Evolutionary conservation across 345 rosid genomes (phyloP).

Genomic region (Eucalyptus erythrocorys): DNA sequence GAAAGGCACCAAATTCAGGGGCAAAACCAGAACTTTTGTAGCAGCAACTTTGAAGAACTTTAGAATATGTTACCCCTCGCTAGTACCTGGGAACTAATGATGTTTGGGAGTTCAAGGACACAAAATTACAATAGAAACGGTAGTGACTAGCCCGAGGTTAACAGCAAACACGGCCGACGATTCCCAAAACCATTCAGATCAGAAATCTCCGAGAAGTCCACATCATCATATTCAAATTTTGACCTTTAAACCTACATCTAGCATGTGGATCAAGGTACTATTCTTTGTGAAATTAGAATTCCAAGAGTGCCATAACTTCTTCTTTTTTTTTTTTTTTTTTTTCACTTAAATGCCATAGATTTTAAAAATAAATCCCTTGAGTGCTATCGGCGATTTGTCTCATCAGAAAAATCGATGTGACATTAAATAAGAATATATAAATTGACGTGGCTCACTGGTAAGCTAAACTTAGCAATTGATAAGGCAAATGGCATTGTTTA

Average conservation of each 20-base stretch:
- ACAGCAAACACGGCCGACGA: neutral
- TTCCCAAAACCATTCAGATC: neutral
- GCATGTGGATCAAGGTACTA: neutral
- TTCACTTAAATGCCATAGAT: neutral
- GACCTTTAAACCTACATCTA: neutral
- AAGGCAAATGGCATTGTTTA: neutral
- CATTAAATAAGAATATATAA: neutral
- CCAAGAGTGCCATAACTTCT: neutral
- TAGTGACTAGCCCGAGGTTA: neutral
- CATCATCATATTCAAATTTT: neutral
- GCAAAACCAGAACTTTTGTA: neutral
- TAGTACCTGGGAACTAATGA: neutral
- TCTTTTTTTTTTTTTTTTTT: neutral
- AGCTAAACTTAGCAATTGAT: neutral
- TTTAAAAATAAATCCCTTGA: neutral
- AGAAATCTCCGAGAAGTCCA: neutral
- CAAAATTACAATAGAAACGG: neutral
- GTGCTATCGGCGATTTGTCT: neutral
- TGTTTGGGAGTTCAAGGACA: neutral
- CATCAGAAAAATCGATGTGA: neutral
- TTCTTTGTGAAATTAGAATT: neutral
- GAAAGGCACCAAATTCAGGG: neutral
- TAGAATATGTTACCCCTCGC: neutral
- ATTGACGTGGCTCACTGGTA: fast-evolving
- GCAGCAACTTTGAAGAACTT: neutral